Conservation (phyloP, 768 basidiomycete genomes). For the Dentipellis sp. region DNA sequence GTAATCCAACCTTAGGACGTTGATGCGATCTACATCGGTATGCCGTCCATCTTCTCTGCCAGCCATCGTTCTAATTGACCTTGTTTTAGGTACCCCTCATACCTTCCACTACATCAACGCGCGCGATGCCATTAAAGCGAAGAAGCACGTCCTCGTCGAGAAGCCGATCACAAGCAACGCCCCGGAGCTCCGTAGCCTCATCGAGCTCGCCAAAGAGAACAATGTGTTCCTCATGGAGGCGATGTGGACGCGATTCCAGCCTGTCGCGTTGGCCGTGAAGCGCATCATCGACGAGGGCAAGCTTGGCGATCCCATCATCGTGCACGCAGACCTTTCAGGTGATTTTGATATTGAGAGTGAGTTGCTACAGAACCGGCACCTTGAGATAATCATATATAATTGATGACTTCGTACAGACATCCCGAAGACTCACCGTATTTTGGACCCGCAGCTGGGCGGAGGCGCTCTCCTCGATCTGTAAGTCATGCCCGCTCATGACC, state of each 20-base stretch:
- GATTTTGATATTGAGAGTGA: slow-evolving; percentile 60
- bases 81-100: slow-evolving; percentile 64
- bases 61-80: neutral
- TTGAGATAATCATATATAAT: neutral
- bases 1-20: slow-evolving; percentile 34
- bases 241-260: slow-evolving; percentile 81
- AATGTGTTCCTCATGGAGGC: slow-evolving; percentile 90
- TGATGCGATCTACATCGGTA: slow-evolving; percentile 70
- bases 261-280: slow-evolving; percentile 56
- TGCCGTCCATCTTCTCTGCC: neutral
- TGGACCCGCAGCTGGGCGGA: slow-evolving; percentile 74
- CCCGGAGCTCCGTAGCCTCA: slow-evolving; percentile 65
- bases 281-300: slow-evolving; percentile 49
- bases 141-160: slow-evolving; percentile 84
- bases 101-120: slow-evolving; percentile 76
- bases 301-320: slow-evolving; percentile 56
- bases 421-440: slow-evolving; percentile 61
- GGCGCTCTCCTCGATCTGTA: slow-evolving; percentile 81
- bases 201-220: slow-evolving; percentile 65
- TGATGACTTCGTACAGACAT: slow-evolving; percentile 33
- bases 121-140: slow-evolving; percentile 62
- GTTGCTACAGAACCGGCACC: slow-evolving; percentile 13
- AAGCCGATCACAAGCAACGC: slow-evolving; percentile 79
- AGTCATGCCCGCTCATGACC: slow-evolving; percentile 15
- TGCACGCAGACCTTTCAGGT: slow-evolving; percentile 71